phyloP scores from a whole-genome alignment of 768 basidiomycete species.

The Russula sp. region DNA sequence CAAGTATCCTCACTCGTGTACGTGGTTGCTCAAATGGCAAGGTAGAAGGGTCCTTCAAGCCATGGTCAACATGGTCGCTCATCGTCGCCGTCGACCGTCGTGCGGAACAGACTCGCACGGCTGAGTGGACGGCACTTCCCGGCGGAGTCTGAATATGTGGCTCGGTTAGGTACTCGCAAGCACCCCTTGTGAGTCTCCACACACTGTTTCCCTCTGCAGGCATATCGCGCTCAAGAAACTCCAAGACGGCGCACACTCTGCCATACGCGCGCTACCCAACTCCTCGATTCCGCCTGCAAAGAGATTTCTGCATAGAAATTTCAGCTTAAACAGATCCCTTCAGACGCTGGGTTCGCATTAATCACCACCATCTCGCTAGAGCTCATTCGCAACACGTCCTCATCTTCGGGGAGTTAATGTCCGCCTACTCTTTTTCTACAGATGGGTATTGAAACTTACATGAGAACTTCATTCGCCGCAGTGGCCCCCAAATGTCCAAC shows the following conservation, averaged over 20 bases:
- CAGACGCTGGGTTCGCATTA: slow-evolving; percentile 1
- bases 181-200: slow-evolving; percentile 8
- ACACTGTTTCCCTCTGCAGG: slow-evolving; percentile 9
- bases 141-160: slow-evolving; percentile 21
- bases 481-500: slow-evolving; percentile 28
- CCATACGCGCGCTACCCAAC: neutral
- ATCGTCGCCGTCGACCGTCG: neutral
- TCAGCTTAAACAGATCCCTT: neutral
- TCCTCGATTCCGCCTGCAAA: neutral
- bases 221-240: slow-evolving; percentile 14
- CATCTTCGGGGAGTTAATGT: neutral
- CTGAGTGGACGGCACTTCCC: neutral
- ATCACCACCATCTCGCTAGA: neutral
- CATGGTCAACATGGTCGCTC: slow-evolving; percentile 11
- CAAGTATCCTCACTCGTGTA: slow-evolving; percentile 56
- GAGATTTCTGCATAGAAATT: slow-evolving; percentile 1
- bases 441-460: slow-evolving; percentile 9
- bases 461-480: slow-evolving; percentile 16
- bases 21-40: slow-evolving; percentile 20
- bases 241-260: neutral
- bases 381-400: slow-evolving; percentile 13
- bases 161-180: slow-evolving; percentile 5
- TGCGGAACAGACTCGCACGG: too few relatives aligned
- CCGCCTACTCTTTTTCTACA: neutral
- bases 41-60: slow-evolving; percentile 20